Conservation (phyloP, 2,329 filamentous ascomycete genomes). For the Leptographium wingfieldii region DNA sequence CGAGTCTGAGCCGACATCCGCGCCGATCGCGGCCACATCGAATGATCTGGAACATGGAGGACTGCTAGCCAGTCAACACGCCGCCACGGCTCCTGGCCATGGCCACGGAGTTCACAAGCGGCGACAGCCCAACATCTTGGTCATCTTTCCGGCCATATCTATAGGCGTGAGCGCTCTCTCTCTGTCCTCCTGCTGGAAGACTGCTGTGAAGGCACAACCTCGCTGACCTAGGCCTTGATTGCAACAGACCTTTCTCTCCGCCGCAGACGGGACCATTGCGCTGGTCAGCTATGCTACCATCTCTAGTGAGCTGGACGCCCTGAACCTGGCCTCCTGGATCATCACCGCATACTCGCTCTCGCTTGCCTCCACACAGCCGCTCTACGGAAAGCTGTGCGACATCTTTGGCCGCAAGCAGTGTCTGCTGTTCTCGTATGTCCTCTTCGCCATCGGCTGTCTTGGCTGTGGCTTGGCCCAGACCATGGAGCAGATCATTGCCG, state of each 20-base stretch:
- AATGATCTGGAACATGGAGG: background rate
- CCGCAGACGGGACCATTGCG: constrained; percentile 65
- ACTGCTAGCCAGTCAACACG: background rate
- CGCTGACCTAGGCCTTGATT: background rate
- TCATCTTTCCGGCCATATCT: background rate
- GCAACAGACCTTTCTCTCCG: constrained; percentile 53
- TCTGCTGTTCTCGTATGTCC: constrained; percentile 43
- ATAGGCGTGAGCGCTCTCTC: background rate
- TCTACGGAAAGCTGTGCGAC: constrained; percentile 33
- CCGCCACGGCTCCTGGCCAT: background rate
- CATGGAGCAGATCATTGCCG: constrained; percentile 12
- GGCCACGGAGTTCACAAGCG: background rate
- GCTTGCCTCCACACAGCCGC: constrained; percentile 59
- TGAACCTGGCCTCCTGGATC: constrained; percentile 67
- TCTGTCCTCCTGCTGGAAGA: background rate
- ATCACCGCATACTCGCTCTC: constrained; percentile 58
- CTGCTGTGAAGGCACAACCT: background rate
- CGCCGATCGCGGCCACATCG: background rate
- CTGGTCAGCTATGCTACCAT: constrained; percentile 70
- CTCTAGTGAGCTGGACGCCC: constrained; percentile 59
- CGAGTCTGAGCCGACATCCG: background rate
- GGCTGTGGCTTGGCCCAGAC: constrained; percentile 45
- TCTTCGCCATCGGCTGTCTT: constrained; percentile 22
- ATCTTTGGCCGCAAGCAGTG: constrained; percentile 58
- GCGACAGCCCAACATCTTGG: background rate